Conservation (phyloP, 2,329 filamentous ascomycete genomes). For the Aspergillus terreus region DNA sequence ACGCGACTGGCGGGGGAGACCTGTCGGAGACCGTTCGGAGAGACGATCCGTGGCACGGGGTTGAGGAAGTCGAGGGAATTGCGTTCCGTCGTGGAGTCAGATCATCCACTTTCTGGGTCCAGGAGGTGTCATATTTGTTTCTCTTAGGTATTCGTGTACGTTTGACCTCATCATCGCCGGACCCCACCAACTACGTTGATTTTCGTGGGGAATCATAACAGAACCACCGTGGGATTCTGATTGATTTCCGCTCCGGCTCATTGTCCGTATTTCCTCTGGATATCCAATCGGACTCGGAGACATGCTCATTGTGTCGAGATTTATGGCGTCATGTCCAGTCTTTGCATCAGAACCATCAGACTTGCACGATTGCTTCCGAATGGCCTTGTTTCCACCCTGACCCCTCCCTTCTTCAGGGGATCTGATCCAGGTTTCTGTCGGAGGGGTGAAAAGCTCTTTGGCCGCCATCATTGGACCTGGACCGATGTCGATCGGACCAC, state of each 20-base stretch:
- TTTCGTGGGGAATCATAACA: background rate
- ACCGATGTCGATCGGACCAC: conserved; percentile 11
- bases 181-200: background rate
- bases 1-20: background rate
- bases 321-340: conserved; percentile 10
- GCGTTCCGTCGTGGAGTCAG: background rate
- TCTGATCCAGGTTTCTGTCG: background rate
- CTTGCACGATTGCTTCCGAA: background rate
- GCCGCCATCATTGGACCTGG: conserved; percentile 13
- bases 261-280: background rate
- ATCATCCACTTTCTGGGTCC: background rate
- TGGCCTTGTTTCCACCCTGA: background rate
- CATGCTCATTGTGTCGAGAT: background rate
- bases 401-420: background rate
- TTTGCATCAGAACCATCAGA: background rate
- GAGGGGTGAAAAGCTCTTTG: conserved; percentile 2
- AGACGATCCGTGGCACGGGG: background rate
- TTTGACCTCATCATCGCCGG: conserved; percentile 4
- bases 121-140: conserved; percentile 5
- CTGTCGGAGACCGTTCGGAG: background rate
- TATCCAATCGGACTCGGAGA: background rate
- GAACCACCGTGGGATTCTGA: background rate
- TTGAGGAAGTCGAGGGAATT: background rate
- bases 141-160: conserved; percentile 3
- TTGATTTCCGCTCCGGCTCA: background rate